A percentile compares a stretch with the other conserved stretches of the same genome.
phyloP scores from a whole-genome alignment of 768 basidiomycete species.

The Xanthoconium stramineum region DNA sequence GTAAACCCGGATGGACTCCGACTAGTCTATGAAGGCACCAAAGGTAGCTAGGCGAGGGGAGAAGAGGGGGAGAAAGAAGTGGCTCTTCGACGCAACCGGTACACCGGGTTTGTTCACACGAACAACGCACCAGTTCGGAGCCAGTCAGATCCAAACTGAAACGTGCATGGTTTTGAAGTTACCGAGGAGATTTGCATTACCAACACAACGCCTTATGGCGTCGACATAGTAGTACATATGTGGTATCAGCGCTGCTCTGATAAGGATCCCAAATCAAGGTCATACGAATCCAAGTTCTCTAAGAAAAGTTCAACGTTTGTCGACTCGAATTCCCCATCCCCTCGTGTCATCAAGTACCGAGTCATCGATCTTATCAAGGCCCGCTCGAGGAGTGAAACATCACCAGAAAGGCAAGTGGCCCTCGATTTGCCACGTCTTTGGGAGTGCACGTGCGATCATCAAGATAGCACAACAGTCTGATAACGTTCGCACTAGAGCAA shows the following conservation, averaged over 20 bases:
- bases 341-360: background rate
- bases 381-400: constrained; percentile 9
- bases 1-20: background rate
- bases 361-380: constrained; percentile 6
- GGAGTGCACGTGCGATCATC: constrained; percentile 22
- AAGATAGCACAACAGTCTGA: constrained; percentile 20
- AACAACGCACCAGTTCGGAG: background rate
- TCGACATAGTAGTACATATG: background rate
- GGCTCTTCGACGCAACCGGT: background rate
- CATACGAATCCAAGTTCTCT: background rate
- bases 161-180: constrained; percentile 1
- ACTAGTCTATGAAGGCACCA: background rate
- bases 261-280: background rate
- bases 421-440: constrained; percentile 4
- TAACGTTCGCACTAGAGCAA: constrained; percentile 23
- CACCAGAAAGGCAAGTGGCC: constrained; percentile 14
- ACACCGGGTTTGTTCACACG: background rate
- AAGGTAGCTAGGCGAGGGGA: background rate
- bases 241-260: background rate
- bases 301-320: background rate
- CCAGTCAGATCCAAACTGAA: background rate
- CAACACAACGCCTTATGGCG: constrained; percentile 3
- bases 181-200: constrained; percentile 4
- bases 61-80: constrained; percentile 1
- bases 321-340: background rate